phyloP scores from a whole-genome alignment of 371 early-diverging fungal species.

The Nematocida homosporus region DNA sequence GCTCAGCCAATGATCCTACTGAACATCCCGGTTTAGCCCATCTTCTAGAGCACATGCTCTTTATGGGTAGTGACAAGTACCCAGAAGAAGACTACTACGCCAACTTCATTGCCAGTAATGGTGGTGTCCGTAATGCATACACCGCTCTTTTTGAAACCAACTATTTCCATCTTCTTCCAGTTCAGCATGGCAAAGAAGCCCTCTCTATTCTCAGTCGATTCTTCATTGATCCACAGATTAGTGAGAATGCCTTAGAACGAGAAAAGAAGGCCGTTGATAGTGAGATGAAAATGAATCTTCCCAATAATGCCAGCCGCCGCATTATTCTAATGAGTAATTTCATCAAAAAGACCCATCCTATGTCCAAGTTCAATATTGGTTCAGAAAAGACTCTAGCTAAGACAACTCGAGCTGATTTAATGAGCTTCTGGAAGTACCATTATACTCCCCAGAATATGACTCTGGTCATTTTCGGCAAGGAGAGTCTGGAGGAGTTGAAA shows the following conservation, averaged over 20 bases:
- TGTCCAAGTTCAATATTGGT: slow-evolving; percentile 57
- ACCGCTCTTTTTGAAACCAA: slow-evolving; percentile 79
- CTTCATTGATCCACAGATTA: slow-evolving; percentile 63
- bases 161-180: slow-evolving; percentile 83
- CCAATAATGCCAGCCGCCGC: slow-evolving; percentile 42
- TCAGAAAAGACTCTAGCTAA: slow-evolving; percentile 55
- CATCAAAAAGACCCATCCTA: slow-evolving; percentile 12
- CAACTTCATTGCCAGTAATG: slow-evolving; percentile 76
- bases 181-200: slow-evolving; percentile 77
- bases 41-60: slow-evolving; percentile 90
- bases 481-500: slow-evolving; percentile 48
- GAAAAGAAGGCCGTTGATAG: slow-evolving; percentile 66
- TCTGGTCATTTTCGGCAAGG: slow-evolving; percentile 57
- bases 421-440: slow-evolving; percentile 57
- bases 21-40: slow-evolving; percentile 85
- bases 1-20: slow-evolving; percentile 71
- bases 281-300: slow-evolving; percentile 60
- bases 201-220: slow-evolving; percentile 72
- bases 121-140: slow-evolving; percentile 87
- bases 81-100: slow-evolving; percentile 63
- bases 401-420: slow-evolving; percentile 53
- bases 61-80: slow-evolving; percentile 72
- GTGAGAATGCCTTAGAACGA: slow-evolving; percentile 58
- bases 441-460: slow-evolving; percentile 61
- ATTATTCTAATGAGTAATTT: slow-evolving; percentile 35